Percentiles rank a stretch among this genome's conserved stretches.
Evolutionary conservation across 2,329 filamentous ascomycete genomes (phyloP).

Genomic region (Sordariomycetes sp.): DNA sequence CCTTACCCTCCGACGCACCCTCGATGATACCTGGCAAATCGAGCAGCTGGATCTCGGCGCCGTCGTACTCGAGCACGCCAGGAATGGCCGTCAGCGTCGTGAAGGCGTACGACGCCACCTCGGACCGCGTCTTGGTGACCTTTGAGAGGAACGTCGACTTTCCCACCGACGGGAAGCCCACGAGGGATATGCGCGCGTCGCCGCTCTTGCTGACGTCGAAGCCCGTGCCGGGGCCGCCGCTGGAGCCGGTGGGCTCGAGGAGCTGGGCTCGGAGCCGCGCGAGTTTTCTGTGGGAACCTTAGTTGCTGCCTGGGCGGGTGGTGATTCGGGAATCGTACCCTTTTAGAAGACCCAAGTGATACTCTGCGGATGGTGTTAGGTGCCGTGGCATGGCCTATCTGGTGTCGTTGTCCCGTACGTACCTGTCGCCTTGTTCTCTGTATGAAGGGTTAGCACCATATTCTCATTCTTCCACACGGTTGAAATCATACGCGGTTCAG

Average conservation of each 20-base stretch:
- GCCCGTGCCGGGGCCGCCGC: conserved; percentile 65
- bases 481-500: neutral
- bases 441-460: neutral
- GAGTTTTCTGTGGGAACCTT: conserved; percentile 57
- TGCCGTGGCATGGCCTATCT: neutral
- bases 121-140: conserved; percentile 94
- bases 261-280: conserved; percentile 88
- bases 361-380: conserved; percentile 45
- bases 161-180: conserved; percentile 97
- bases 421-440: conserved; percentile 99
- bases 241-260: conserved; percentile 75
- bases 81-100: conserved; percentile 96
- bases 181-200: conserved; percentile 90
- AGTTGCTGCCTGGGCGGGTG: neutral
- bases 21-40: conserved; percentile 98
- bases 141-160: conserved; percentile 99
- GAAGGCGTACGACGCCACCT: conserved; percentile 93
- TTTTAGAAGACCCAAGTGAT: conserved; percentile 94
- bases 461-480: conserved; percentile 5
- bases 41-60: conserved; percentile 93
- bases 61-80: conserved; percentile 92
- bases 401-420: conserved; percentile 20
- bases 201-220: conserved; percentile 95
- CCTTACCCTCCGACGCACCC: conserved; percentile 90
- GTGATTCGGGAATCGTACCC: conserved; percentile 44